phyloP scores from a whole-genome alignment of 768 basidiomycete genomes.

The Cubamyces lactineus region DNA sequence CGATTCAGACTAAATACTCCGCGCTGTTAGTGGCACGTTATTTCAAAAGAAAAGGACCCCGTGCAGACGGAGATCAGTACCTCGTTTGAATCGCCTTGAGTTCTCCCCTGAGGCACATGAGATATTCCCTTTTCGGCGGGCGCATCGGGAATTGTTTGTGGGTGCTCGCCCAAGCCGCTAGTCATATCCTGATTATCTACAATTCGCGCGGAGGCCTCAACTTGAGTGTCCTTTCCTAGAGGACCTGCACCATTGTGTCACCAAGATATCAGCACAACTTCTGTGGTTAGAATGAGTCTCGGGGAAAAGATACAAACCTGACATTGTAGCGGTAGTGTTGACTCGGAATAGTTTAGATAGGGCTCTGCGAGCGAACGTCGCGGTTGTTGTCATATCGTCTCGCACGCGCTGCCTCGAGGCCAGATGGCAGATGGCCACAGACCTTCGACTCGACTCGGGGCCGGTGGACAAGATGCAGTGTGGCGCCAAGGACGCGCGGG shows the following conservation, averaged over 20 bases:
- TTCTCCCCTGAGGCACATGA: not conserved
- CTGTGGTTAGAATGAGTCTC: too few relatives aligned
- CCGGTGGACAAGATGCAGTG: not conserved
- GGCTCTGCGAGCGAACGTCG: not conserved
- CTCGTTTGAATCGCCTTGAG: not conserved
- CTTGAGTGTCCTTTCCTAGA: too few relatives aligned
- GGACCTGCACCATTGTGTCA: not conserved
- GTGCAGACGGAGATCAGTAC: not conserved
- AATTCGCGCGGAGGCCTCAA: not conserved
- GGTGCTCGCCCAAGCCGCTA: not conserved
- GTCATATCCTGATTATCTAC: not conserved
- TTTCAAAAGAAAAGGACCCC: not conserved
- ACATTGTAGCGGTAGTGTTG: too few relatives aligned
- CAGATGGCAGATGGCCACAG: not conserved
- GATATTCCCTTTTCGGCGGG: not conserved
- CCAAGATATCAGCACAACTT: too few relatives aligned
- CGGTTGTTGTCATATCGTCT: not conserved
- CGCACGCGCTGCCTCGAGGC: conserved; percentile 2
- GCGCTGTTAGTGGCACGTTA: not conserved
- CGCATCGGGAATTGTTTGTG: not conserved
- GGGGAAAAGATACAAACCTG: too few relatives aligned
- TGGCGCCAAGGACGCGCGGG: not conserved
- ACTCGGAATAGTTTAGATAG: not conserved
- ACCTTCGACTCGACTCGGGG: not conserved
- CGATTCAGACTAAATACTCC: not conserved